A percentile compares a stretch with the other conserved stretches of the same genome.
Conservation (phyloP, 2,329 filamentous ascomycete species). For the Geosmithia flava region DNA sequence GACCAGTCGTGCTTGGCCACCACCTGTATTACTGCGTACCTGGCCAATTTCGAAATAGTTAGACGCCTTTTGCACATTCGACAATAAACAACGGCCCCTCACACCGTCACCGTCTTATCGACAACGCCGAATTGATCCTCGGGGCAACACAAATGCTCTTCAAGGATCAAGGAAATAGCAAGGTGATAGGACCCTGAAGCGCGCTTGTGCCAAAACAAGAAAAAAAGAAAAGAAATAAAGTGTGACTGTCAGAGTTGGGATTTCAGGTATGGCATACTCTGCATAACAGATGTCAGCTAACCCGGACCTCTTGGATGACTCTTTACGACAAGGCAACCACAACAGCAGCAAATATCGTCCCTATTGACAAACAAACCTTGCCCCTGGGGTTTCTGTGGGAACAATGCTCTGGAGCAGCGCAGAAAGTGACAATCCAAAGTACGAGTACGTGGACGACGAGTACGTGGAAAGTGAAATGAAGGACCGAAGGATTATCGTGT, state of each 20-base stretch:
- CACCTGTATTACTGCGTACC: background rate
- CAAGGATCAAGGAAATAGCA: background rate
- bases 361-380: background rate
- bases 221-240: no score
- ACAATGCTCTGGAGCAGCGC: background rate
- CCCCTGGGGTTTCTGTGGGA: background rate
- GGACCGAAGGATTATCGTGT: slow-evolving; percentile 32
- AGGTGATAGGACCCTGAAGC: background rate
- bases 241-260: background rate
- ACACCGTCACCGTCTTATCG: background rate
- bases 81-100: background rate
- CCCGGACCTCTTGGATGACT: background rate
- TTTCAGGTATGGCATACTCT: background rate
- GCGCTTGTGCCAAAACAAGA: no score
- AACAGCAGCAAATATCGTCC: background rate
- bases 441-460: background rate
- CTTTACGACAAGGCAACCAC: background rate
- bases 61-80: background rate
- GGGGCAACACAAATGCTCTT: background rate
- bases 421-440: background rate
- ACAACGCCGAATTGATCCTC: background rate
- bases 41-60: background rate
- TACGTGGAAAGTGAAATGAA: background rate
- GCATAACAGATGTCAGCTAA: background rate
- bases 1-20: background rate